Evolutionary conservation across 768 basidiomycete genomes (phyloP).

Genomic region (Russula emetica): DNA sequence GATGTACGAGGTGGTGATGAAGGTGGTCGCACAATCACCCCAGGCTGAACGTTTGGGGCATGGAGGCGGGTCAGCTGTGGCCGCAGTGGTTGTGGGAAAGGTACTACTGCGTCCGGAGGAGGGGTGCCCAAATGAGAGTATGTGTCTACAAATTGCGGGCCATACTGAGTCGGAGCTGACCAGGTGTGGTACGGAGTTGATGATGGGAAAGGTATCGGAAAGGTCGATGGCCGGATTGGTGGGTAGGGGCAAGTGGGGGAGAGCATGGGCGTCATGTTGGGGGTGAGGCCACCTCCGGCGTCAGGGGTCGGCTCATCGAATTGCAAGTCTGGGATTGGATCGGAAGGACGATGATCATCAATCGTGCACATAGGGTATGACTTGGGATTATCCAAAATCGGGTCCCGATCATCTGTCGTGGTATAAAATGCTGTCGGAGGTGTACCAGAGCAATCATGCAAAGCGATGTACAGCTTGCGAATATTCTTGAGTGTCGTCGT

Average conservation of each 20-base stretch:
- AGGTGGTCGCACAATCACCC: background rate
- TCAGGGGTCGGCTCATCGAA: background rate
- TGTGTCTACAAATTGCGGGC: background rate
- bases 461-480: slow-evolving; percentile 5
- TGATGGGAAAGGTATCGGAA: background rate
- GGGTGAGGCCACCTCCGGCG: background rate
- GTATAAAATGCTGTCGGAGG: background rate
- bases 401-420: background rate
- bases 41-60: background rate
- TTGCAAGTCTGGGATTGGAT: background rate
- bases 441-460: background rate
- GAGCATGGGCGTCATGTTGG: background rate
- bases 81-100: background rate
- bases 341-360: background rate
- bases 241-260: background rate
- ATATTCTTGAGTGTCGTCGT: slow-evolving; percentile 5
- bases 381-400: background rate
- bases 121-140: background rate
- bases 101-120: background rate
- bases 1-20: background rate
- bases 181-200: background rate
- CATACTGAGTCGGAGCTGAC: background rate
- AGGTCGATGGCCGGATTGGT: background rate
- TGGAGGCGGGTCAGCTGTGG: background rate
- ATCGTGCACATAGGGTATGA: background rate